Evolutionary conservation across 192 early-diverging fungal species (phyloP).

Genomic region (Diversispora epigaea): DNA sequence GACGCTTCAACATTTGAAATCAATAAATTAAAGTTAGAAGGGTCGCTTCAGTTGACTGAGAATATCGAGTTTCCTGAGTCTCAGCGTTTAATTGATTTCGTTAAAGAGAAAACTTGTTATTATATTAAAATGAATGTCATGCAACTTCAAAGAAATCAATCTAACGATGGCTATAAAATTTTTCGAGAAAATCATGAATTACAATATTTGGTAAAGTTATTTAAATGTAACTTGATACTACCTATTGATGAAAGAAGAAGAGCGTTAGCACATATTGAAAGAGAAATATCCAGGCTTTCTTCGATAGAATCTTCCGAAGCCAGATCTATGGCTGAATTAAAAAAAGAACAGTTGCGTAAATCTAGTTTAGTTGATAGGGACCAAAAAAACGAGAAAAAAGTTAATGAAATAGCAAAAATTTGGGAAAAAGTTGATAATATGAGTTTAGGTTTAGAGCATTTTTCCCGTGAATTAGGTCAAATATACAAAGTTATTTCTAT

Average conservation of each 20-base stretch:
- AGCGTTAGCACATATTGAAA: conserved; percentile 30
- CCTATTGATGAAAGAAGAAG: conserved; percentile 23
- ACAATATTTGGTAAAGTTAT: conserved; percentile 2
- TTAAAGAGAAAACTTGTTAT: no score
- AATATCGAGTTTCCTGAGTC: no score
- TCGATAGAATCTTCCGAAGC: conserved; percentile 7
- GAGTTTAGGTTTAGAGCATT: conserved; percentile 28
- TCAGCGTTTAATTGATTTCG: no score
- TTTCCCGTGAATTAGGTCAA: conserved; percentile 30
- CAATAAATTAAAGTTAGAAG: no score
- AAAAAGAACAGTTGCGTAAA: conserved; percentile 19
- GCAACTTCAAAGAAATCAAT: conserved; percentile 23
- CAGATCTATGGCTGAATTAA: conserved; percentile 4
- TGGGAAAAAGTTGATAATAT: conserved; percentile 22
- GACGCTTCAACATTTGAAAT: no score
- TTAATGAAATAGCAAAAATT: conserved; percentile 19
- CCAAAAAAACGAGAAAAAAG: background rate
- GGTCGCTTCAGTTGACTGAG: no score
- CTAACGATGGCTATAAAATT: background rate
- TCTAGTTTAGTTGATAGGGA: conserved; percentile 2
- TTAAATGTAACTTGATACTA: conserved; percentile 1
- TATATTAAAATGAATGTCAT: no score
- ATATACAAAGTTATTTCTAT: conserved; percentile 5
- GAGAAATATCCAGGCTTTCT: conserved; percentile 27
- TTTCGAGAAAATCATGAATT: conserved; percentile 10